Evolutionary conservation across 2,329 filamentous ascomycete species (phyloP).

Genomic region (Colletotrichum coccodes): DNA sequence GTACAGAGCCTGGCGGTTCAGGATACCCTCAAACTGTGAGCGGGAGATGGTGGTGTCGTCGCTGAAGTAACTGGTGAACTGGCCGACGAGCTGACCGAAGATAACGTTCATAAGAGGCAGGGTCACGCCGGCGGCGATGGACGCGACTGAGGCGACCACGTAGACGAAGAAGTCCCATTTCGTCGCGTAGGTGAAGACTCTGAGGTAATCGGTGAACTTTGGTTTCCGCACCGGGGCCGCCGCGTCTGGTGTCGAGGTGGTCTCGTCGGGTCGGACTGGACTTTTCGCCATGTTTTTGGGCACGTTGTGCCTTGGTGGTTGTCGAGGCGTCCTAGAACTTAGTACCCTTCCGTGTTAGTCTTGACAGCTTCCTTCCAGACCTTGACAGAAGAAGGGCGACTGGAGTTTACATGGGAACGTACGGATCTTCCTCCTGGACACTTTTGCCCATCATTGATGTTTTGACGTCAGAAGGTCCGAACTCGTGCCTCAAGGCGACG

Average conservation of each 20-base stretch:
- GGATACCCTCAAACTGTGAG: conserved; percentile 31
- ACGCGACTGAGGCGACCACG: conserved; percentile 41
- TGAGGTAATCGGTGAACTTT: conserved; percentile 26
- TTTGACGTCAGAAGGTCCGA: conserved; percentile 18
- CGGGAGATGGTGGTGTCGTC: conserved; percentile 38
- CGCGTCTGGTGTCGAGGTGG: neutral
- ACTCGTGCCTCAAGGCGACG: conserved; percentile 11
- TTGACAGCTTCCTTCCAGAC: conserved; percentile 6
- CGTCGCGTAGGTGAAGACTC: conserved; percentile 43
- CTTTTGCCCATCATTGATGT: neutral
- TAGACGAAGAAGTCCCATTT: conserved; percentile 44
- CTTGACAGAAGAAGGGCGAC: neutral
- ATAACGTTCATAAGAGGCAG: conserved; percentile 51
- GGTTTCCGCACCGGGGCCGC: conserved; percentile 10
- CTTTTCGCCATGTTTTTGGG: neutral
- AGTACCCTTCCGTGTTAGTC: neutral
- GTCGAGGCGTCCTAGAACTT: neutral
- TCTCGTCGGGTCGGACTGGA: neutral
- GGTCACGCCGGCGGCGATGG: conserved; percentile 44
- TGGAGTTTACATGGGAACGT: conserved; percentile 1
- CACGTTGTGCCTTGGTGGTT: neutral
- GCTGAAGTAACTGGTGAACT: conserved; percentile 41
- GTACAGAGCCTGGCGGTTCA: conserved; percentile 50
- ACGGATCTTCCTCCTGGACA: neutral
- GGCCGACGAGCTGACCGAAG: conserved; percentile 42